Evolutionary conservation across 225 moss, liverwort and hornwort species (phyloP).

Genomic region (Rhytidiadelphus loreus): DNA sequence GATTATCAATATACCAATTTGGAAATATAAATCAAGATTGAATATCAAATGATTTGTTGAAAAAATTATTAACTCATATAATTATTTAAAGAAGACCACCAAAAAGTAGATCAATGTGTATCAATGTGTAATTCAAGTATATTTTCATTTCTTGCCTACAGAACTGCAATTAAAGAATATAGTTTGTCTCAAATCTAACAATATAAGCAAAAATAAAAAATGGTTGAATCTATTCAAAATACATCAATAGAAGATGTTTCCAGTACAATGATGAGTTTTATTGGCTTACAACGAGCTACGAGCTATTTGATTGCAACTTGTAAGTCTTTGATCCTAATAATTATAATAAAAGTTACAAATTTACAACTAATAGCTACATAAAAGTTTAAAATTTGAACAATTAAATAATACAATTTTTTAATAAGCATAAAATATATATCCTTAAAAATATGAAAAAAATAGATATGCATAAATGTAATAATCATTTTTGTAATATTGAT

Average conservation of each 20-base stretch:
- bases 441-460: neutral
- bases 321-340: neutral
- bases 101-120: too few relatives aligned
- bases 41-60: neutral
- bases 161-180: neutral
- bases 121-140: accelerated
- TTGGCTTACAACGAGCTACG: constrained; percentile 35
- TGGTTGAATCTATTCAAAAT: neutral
- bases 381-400: accelerated
- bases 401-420: neutral
- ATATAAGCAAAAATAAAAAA: neutral
- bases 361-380: neutral
- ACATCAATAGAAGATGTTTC: neutral
- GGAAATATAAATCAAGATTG: too few relatives aligned
- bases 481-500: too few relatives aligned
- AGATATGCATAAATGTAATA: too few relatives aligned
- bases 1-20: neutral
- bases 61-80: too few relatives aligned
- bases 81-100: accelerated
- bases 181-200: accelerated
- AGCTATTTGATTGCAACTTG: constrained; percentile 35
- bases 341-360: neutral
- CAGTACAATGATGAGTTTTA: neutral
- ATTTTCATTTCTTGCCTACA: accelerated
- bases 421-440: too few relatives aligned